Evolutionary conservation across 2,329 filamentous ascomycete species (phyloP).

Genomic region (Plenodomus biglobosus): DNA sequence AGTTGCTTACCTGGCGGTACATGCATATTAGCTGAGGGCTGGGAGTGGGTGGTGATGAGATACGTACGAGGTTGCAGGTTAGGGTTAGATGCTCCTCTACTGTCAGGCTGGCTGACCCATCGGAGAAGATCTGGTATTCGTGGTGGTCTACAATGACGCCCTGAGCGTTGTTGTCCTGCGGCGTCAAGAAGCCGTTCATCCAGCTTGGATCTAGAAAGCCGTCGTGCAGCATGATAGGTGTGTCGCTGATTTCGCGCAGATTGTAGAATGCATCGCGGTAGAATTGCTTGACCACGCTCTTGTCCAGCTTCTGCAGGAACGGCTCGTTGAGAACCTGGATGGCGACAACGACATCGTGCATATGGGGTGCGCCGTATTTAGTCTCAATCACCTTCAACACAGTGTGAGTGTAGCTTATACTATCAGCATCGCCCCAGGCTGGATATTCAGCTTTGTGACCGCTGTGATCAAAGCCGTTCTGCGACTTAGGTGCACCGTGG

Average conservation of each 20-base stretch:
- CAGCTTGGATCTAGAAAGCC: constrained; percentile 55
- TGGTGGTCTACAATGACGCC: constrained; percentile 67
- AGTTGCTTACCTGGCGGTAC: constrained; percentile 35
- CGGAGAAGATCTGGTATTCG: constrained; percentile 66
- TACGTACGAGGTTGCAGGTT: constrained; percentile 57
- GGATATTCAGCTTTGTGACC: constrained; percentile 51
- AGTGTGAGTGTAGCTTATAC: constrained; percentile 53
- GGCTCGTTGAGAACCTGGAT: constrained; percentile 62
- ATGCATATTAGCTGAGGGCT: not conserved
- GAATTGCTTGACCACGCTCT: constrained; percentile 54
- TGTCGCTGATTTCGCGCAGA: constrained; percentile 50
- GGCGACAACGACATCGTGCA: constrained; percentile 61
- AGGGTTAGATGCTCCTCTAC: constrained; percentile 56
- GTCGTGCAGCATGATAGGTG: constrained; percentile 59
- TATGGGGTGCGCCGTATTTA: constrained; percentile 56
- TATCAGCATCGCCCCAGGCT: constrained; percentile 52
- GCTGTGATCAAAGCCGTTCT: constrained; percentile 65
- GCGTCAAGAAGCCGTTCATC: constrained; percentile 63
- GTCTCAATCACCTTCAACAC: constrained; percentile 59
- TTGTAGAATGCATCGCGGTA: constrained; percentile 57
- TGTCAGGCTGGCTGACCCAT: constrained; percentile 51
- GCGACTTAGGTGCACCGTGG: constrained; percentile 55
- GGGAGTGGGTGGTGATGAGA: not conserved
- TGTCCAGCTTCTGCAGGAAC: constrained; percentile 50
- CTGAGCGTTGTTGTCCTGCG: constrained; percentile 51